Base-by-base conservation (phyloP, 2,329 filamentous ascomycete species). In the Allantophomopsis cytisporea region DNA sequence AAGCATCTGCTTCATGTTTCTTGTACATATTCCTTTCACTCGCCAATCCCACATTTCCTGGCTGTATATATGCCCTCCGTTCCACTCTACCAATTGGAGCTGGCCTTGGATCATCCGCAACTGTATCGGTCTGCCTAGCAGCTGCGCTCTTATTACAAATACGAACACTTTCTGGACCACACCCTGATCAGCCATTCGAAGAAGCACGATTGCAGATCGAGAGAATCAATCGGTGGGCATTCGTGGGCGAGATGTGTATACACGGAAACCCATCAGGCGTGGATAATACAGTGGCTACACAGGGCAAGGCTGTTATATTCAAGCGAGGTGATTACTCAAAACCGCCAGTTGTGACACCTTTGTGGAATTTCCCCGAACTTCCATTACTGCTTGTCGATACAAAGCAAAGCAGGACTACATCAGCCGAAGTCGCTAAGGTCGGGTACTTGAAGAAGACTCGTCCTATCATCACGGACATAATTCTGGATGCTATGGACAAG, bases 211-310 rank as follows among this genome's bases (percentile, higher is more conserved):
- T 87, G 34, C 89, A 98, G 57, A 73, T 96, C 21, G 88, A 96
- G 63, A 78, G 89, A 46, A 95, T 98, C 62, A 98, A 98, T 60
- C 75, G 83, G 45, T 98, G 93, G 91, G 88, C 91, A 0, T 96
- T 95, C 59, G 91, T 98, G 1, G 83, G 83, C 17, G 91, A 98
- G 59, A 83, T 96, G 76, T 91, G 87, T 61, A 95, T 96, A 46
- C 91, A 98, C 56, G 91, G 89, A 31, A 96, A 94, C 54, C 91
- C 91, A 1, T 94, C 86, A 0, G 91, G 91, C 0, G 85, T 98
- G 34, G 91, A 98, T 62, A 98, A 98, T 60, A 98, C 91, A 2
- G 89, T 98, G 20, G 73, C 89, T 11, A 83, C 88, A 11, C 84
- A 93, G 52, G 91, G 91, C 41, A 95, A 94, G 62, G 91, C 88